Conservation (phyloP, 1,139 yeast genomes). For the Protomyces inundatus region DNA sequence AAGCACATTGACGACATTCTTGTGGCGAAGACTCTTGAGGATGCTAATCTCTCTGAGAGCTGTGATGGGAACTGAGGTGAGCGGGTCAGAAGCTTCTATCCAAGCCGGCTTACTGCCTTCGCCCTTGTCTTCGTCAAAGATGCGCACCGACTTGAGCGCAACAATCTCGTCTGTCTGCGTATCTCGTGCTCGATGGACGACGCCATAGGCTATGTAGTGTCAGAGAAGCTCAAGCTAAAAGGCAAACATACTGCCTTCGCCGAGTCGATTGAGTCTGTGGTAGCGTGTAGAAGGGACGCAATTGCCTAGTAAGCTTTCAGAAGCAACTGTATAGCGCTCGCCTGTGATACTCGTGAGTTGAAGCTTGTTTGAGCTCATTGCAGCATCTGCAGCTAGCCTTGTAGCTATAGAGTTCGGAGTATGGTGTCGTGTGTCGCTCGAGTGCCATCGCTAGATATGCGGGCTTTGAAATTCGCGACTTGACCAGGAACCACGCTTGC, state of each 20-base stretch:
- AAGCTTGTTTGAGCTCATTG: background rate
- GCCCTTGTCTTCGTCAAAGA: conserved; percentile 58
- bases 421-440: background rate
- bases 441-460: too few species aligned
- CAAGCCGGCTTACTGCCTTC: conserved; percentile 48
- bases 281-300: conserved; percentile 3
- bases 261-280: conserved; percentile 28
- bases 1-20: conserved; percentile 60
- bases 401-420: background rate
- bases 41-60: conserved; percentile 74
- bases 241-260: conserved; percentile 32
- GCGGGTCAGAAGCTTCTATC: background rate
- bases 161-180: conserved; percentile 55
- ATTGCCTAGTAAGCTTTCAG: background rate
- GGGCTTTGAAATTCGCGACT: background rate
- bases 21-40: conserved; percentile 67
- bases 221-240: background rate
- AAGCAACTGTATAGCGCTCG: background rate
- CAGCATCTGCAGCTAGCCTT: background rate
- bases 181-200: conserved; percentile 59
- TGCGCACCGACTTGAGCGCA: conserved; percentile 63
- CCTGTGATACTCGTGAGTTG: background rate
- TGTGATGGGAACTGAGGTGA: conserved; percentile 58
- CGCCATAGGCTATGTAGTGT: conserved; percentile 45
- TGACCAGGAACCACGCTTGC: background rate